Conservation (phyloP, 169 alveolate species). For the Cryptosporidium xiaoi region DNA sequence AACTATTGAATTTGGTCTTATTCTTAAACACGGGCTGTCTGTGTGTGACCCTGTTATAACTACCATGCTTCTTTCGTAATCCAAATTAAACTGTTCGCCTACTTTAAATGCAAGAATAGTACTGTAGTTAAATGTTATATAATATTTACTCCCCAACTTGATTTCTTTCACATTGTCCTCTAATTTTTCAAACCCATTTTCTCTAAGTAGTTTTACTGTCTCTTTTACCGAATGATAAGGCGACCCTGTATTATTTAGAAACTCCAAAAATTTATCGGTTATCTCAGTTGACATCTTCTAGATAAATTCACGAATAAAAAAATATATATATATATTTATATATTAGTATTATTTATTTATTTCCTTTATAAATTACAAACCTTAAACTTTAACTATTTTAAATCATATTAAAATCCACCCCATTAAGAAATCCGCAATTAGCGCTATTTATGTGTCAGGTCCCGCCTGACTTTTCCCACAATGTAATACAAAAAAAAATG, state of each 20-base stretch:
- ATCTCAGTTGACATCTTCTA: conserved; percentile 12
- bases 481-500: too few relatives aligned
- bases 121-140: conserved; percentile 88
- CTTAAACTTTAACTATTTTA: neutral
- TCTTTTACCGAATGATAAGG: conserved; percentile 84
- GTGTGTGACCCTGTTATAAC: conserved; percentile 87
- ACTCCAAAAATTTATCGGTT: conserved; percentile 77
- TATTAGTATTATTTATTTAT: neutral
- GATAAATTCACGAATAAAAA: neutral
- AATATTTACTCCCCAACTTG: conserved; percentile 85
- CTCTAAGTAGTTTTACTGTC: conserved; percentile 64
- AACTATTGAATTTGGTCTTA: conserved; percentile 90
- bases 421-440: too few relatives aligned
- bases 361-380: too few relatives aligned
- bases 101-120: conserved; percentile 91
- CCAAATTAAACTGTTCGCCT: conserved; percentile 84
- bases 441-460: too few relatives aligned
- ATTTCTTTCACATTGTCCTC: conserved; percentile 75
- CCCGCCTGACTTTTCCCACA: too few relatives aligned
- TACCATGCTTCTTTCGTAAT: conserved; percentile 66
- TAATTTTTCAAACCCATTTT: conserved; percentile 76
- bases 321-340: neutral
- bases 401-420: neutral
- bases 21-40: conserved; percentile 95
- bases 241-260: conserved; percentile 83